Base-by-base conservation (phyloP, 257 asterid genomes). In the Solanum boliviense region DNA sequence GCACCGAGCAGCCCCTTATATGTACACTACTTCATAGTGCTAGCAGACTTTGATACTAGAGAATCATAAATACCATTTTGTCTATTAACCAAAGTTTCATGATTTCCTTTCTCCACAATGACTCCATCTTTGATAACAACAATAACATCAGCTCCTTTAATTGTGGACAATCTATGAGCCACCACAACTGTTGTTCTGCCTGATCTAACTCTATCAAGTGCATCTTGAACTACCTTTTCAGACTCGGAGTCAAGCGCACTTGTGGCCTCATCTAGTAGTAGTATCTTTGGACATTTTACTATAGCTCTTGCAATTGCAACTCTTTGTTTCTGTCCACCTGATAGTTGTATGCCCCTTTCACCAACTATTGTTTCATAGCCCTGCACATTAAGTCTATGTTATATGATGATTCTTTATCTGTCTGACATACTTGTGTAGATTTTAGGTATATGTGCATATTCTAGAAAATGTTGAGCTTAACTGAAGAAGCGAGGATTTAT, bases 261-360 rank as follows among this genome's bases (percentile, higher is more conserved):
- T 0, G 94, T 93, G 23, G 96, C 96, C 58, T 93, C 96, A n/a
- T 92, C 96, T 1, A 92, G 93, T n/a, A 93, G 90, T 86, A 93
- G 15, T 27, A 92, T 89, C 35, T 87, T 91, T 2, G 94, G 96
- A 70, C 87, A 86, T 83, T 92, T 93, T 15, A 92, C 86, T 21
- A 93, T 81, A 13, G 94, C 96, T 29, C 96, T 92, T 29, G 94
- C 94, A 70, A 93, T 93, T 23, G 94, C 96, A 3, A 93, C 91
- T 29, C 96, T 91, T 9, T 93, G 96, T 56, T 93, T 93, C 9
- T 93, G 96, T 29, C 96, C 96, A 3, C 94, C 94, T 0, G 95
- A 94, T 83, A 94, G 86, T 21, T 91, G 94, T 52, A 89, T 89
- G 9, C 95, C 96, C 58, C 88, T 88, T 74, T 94, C 95, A 6